phyloP scores from a whole-genome alignment of 345 rosid genomes.

The Crucihimalaya himalaica region DNA sequence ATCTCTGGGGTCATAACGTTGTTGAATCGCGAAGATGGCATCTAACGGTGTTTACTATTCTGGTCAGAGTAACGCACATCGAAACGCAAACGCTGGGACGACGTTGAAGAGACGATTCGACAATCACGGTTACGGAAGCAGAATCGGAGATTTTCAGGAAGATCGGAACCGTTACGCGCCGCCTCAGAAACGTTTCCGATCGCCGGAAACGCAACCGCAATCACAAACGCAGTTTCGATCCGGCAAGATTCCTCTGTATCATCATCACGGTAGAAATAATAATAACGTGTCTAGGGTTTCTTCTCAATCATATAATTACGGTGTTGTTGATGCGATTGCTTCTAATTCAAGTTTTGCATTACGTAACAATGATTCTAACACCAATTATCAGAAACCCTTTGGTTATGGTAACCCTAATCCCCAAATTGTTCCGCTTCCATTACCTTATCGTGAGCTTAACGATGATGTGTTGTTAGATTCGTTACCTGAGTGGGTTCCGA shows the following conservation, averaged over 20 bases:
- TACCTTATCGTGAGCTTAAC: constrained; percentile 24
- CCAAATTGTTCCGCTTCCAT: constrained; percentile 30
- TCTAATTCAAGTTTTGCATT: constrained; percentile 26
- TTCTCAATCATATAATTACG: constrained; percentile 23
- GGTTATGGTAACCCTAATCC: constrained; percentile 26
- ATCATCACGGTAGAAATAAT: constrained; percentile 8
- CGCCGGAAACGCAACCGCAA: constrained; percentile 22
- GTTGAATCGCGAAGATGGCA: constrained; percentile 19
- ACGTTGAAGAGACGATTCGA: constrained; percentile 32
- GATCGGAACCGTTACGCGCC: constrained; percentile 21
- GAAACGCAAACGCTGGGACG: constrained; percentile 14
- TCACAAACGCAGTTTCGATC: neutral
- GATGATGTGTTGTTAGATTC: constrained; percentile 27
- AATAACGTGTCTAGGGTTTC: constrained; percentile 41
- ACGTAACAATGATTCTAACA: constrained; percentile 24
- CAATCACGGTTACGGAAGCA: neutral
- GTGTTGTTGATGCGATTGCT: constrained; percentile 29
- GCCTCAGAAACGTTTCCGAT: constrained; percentile 33
- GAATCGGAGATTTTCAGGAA: neutral
- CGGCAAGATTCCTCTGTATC: constrained; percentile 21
- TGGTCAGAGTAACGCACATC: constrained; percentile 18
- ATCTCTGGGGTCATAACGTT: neutral
- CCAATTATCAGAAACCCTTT: constrained; percentile 1
- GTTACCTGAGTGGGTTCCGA: constrained; percentile 36
- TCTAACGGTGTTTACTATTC: neutral